phyloP scores from a whole-genome alignment of 306 rosid species.

The Rosa rugosa region DNA sequence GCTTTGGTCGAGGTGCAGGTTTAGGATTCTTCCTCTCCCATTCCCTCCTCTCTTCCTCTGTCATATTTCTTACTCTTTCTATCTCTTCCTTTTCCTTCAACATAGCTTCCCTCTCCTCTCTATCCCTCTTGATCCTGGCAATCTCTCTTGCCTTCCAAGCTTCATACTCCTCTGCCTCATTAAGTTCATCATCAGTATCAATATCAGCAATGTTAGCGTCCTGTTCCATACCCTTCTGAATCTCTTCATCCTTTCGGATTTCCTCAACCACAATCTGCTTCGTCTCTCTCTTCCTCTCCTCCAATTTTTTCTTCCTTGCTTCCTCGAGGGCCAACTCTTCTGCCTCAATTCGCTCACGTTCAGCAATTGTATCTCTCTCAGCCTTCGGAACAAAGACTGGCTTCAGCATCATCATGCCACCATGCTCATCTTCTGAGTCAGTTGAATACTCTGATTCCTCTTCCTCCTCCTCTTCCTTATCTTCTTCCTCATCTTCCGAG shows the following conservation, averaged over 20 bases:
- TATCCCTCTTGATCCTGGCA: slow-evolving; percentile 89
- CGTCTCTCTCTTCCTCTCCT: slow-evolving; percentile 80
- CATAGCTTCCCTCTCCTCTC: slow-evolving; percentile 81
- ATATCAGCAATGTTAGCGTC: slow-evolving; percentile 91
- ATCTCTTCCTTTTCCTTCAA: slow-evolving; percentile 88
- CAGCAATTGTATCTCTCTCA: slow-evolving; percentile 91
- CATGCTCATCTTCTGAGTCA: slow-evolving; percentile 82
- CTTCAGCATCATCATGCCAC: slow-evolving; percentile 89
- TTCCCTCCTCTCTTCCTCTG: slow-evolving; percentile 97
- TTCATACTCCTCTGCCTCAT: slow-evolving; percentile 95
- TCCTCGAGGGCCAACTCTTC: slow-evolving; percentile 84
- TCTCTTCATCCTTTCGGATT: slow-evolving; percentile 82
- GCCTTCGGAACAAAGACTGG: slow-evolving; percentile 92
- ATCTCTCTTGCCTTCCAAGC: slow-evolving; percentile 97
- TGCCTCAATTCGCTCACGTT: slow-evolving; percentile 90
- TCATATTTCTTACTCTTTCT: slow-evolving; percentile 90
- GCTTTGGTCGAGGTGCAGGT: slow-evolving; percentile 51
- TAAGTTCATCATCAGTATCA: slow-evolving; percentile 92
- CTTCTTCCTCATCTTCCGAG: slow-evolving; percentile 69
- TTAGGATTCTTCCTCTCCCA: slow-evolving; percentile 98
- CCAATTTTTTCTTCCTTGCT: slow-evolving; percentile 66
- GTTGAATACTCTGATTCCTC: slow-evolving; percentile 93
- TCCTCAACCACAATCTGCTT: slow-evolving; percentile 94
- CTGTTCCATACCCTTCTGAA: slow-evolving; percentile 78
- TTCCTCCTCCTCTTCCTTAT: slow-evolving; percentile 69